Conservation (phyloP, 805 yeast species). For the Saturnispora zaruensis region DNA sequence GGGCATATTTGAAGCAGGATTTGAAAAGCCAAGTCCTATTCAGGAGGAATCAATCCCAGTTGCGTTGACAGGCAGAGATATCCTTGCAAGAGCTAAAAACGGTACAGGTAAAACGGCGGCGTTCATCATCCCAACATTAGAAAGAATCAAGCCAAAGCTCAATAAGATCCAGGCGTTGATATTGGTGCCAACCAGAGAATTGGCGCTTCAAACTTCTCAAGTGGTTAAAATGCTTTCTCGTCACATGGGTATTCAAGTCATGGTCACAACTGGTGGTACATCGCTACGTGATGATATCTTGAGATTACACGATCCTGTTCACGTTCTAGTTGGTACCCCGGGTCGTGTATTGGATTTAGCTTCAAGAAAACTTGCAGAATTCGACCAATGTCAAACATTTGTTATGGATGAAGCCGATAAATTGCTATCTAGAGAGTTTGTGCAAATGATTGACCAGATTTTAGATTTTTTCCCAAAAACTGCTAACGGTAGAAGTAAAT, state of each 20-base stretch:
- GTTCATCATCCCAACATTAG: conserved; percentile 87
- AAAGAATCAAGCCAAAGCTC: conserved; percentile 75
- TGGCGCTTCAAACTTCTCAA: conserved; percentile 95
- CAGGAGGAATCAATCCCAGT: conserved; percentile 97
- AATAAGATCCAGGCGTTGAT: conserved; percentile 86
- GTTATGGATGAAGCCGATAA: conserved; percentile 99
- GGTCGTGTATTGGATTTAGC: conserved; percentile 96
- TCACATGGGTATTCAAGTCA: conserved; percentile 83
- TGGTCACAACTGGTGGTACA: conserved; percentile 99
- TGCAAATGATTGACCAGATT: conserved; percentile 78
- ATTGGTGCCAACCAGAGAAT: conserved; percentile 94
- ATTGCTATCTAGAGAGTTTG: conserved; percentile 86
- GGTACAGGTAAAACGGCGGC: conserved; percentile 99
- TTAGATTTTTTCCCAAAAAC: conserved; percentile 63
- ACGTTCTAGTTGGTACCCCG: conserved; percentile 93
- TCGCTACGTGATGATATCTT: conserved; percentile 87
- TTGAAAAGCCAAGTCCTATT: conserved; percentile 95
- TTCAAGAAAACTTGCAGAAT: conserved; percentile 76
- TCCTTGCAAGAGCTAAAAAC: conserved; percentile 94
- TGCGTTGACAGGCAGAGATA: conserved; percentile 91
- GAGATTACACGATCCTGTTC: conserved; percentile 88
- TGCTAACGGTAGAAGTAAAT: conserved; percentile 34
- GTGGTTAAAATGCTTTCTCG: conserved; percentile 94
- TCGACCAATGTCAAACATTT: conserved; percentile 77
- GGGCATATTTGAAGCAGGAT: conserved; percentile 99